Conservation (phyloP, 1,284 basidiomycete species). For the Inonotus hispidus region DNA sequence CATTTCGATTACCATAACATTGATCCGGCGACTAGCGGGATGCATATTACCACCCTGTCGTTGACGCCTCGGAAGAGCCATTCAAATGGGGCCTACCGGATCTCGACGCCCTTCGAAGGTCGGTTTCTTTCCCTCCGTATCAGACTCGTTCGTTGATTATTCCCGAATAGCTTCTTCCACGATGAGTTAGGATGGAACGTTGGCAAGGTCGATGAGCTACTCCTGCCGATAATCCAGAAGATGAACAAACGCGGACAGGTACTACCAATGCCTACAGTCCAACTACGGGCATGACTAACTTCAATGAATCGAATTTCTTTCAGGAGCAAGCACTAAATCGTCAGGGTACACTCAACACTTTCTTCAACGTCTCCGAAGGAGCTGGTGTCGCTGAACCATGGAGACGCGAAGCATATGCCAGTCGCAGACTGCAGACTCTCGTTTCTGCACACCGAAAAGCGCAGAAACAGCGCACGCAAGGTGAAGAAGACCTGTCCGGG, state of each 20-base stretch:
- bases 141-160: neutral
- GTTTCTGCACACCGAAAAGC: conserved; percentile 77
- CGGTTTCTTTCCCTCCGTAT: conserved; percentile 24
- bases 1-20: neutral
- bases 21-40: conserved; percentile 52
- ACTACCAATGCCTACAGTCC: conserved; percentile 4
- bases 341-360: conserved; percentile 68
- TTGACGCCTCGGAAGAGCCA: conserved; percentile 88
- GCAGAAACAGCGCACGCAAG: conserved; percentile 24
- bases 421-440: conserved; percentile 86
- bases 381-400: conserved; percentile 66
- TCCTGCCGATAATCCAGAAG: conserved; percentile 91
- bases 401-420: conserved; percentile 74
- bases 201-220: conserved; percentile 84
- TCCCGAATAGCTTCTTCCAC: conserved; percentile 65
- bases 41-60: conserved; percentile 88
- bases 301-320: conserved; percentile 19
- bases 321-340: conserved; percentile 60
- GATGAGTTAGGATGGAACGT: conserved; percentile 86
- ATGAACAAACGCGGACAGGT: conserved; percentile 78
- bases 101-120: conserved; percentile 84
- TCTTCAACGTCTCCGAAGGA: conserved; percentile 57
- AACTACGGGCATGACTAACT: neutral
- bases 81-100: conserved; percentile 98
- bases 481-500: conserved; percentile 17